phyloP scores from a whole-genome alignment of 495 filamentous ascomycete species.

The Trichoderma reesei region DNA sequence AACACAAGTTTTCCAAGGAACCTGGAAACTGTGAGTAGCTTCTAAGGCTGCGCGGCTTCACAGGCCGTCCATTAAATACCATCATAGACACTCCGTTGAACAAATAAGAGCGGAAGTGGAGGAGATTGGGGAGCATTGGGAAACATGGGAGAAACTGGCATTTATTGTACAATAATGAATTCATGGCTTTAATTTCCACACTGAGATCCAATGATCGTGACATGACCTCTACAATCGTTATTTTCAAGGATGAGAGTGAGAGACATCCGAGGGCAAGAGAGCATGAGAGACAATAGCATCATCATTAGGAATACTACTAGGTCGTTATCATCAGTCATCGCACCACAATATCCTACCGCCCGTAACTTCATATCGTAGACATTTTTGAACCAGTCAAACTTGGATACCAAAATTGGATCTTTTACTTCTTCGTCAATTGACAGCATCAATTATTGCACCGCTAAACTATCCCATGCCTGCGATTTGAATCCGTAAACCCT shows the following conservation, averaged over 20 bases:
- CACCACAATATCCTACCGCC: not conserved
- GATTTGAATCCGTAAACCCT: not conserved
- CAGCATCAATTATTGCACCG: not conserved
- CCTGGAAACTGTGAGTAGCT: not conserved
- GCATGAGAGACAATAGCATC: not conserved
- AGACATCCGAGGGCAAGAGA: too few species aligned
- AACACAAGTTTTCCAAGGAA: conserved; percentile 50
- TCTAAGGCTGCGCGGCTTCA: not conserved
- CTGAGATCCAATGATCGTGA: too few species aligned
- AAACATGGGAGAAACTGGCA: not conserved
- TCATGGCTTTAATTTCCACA: not conserved
- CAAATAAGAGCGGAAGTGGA: not conserved
- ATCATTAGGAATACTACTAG: not conserved
- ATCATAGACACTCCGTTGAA: not conserved
- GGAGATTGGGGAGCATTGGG: not conserved
- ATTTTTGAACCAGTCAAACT: not conserved
- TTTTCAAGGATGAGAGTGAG: too few species aligned
- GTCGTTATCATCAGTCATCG: not conserved
- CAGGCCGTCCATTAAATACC: not conserved
- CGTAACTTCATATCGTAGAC: not conserved
- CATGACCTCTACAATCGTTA: too few species aligned
- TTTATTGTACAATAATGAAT: not conserved
- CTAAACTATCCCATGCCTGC: not conserved
- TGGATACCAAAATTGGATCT: not conserved
- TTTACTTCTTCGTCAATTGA: not conserved